phyloP scores from a whole-genome alignment of 345 rosid species.

The Camelina sativa region DNA sequence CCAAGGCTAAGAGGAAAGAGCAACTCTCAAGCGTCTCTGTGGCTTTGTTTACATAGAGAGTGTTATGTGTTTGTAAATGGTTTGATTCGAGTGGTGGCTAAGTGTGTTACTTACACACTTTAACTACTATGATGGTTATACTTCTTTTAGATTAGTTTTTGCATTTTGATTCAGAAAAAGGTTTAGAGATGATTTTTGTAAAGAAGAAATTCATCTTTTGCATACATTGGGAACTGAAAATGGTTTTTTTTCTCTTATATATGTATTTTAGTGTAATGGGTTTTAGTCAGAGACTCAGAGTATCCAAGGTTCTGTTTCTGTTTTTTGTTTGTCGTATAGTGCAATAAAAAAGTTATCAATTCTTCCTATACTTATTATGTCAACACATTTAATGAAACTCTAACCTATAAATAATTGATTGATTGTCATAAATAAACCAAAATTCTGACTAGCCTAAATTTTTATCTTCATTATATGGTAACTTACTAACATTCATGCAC shows the following conservation, averaged over 20 bases:
- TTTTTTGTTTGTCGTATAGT: constrained; percentile 11
- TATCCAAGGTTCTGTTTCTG: constrained; percentile 40
- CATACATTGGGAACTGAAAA: constrained; percentile 26
- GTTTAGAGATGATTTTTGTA: constrained; percentile 19
- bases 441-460: background rate
- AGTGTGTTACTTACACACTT: constrained; percentile 6
- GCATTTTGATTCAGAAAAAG: constrained; percentile 26
- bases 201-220: constrained; percentile 19
- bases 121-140: background rate
- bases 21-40: constrained; percentile 55
- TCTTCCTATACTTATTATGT: background rate
- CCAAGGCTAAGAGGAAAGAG: constrained; percentile 45
- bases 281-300: constrained; percentile 18
- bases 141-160: constrained; percentile 18
- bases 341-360: background rate
- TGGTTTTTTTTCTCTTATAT: background rate
- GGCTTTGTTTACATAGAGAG: constrained; percentile 50
- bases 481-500: background rate
- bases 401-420: too few species aligned
- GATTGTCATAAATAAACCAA: background rate
- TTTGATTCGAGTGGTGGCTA: constrained; percentile 5
- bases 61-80: background rate
- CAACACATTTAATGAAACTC: background rate
- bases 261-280: constrained; percentile 15
- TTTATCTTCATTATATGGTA: background rate